Base-by-base conservation (phyloP, 257 asterid genomes). In the Solanum rostratum region DNA sequence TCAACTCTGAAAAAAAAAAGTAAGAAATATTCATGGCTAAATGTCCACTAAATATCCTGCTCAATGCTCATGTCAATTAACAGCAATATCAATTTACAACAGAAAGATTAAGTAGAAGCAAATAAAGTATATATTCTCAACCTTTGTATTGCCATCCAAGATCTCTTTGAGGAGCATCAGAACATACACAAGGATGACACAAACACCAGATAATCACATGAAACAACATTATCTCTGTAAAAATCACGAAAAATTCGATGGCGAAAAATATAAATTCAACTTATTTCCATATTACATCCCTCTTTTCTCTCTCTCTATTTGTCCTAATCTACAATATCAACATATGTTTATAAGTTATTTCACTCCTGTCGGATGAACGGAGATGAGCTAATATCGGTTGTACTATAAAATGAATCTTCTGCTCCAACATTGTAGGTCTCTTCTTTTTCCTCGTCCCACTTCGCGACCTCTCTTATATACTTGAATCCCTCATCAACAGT, bases 381-480 rank as follows among this genome's bases (percentile, higher is more conserved):
- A 0, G 96, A 88, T 3, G 97, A 90, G 85, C 98, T 91, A 73
- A 91, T 79, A n/a, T 96, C 99, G 1, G 99, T 96, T 5, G 98
- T 96, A 86, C 99, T 96, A 81, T 96, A 96, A 81, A 94, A 94
- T 20, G 98, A 95, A 86, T 96, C 99, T 68, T 92, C 99, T 41
- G 85, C 92, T 3, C 88, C 93, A 59, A 46, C 89, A 3, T 43
- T 90, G 73, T 88, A 92, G 52, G 84, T 90, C 13, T 93, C 97
- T 39, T 91, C 95, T 89, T 92, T 95, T 89, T 92, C 97, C 14
- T 93, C 99, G 37, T 95, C 98, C 99, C 99, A 96, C 87, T 91
- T 91, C 62, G 95, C 93, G 24, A 96, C 98, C 86, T 96, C 99
- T 79, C 98, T 78, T 16, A 92, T 90, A 74, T 93, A 96, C 88